These are phyloP conservation scores for Fusarium dlaminii DNA, from an alignment of 2,329 filamentous ascomycete genomes.

Conservation along the genomic window DNA sequence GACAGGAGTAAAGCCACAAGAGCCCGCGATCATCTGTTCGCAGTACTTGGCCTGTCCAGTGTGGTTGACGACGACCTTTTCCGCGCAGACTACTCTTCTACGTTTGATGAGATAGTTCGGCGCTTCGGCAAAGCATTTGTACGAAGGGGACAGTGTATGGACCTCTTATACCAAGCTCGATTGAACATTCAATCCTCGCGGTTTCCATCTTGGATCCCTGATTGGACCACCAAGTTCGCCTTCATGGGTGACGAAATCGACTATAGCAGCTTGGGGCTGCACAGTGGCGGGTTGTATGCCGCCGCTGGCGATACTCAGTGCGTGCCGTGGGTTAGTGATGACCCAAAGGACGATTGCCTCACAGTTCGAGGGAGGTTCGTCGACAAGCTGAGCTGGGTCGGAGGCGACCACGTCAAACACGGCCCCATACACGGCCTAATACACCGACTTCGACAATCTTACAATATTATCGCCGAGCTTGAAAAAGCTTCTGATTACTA, in stretches of 20 bases:
- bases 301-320: background rate
- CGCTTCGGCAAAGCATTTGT: background rate
- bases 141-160: background rate
- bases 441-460: fast-evolving
- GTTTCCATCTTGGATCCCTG: background rate
- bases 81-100: fast-evolving
- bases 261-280: fast-evolving
- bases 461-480: fast-evolving
- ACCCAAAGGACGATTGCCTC: background rate
- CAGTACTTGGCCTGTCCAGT: fast-evolving
- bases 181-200: background rate
- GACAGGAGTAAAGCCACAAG: background rate
- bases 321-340: background rate
- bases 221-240: background rate
- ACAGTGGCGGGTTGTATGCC: background rate
- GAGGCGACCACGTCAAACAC: background rate
- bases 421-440: background rate
- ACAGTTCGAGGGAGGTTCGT: background rate
- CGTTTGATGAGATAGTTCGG: background rate
- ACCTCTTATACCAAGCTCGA: background rate
- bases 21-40: background rate
- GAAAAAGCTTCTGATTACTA: fast-evolving
- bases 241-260: background rate
- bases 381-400: background rate
- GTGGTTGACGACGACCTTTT: fast-evolving